Percentiles rank a stretch among this genome's conserved stretches.
phyloP scores from a whole-genome alignment of 163 green algal species.

The Trebouxiophyceae sp. region DNA sequence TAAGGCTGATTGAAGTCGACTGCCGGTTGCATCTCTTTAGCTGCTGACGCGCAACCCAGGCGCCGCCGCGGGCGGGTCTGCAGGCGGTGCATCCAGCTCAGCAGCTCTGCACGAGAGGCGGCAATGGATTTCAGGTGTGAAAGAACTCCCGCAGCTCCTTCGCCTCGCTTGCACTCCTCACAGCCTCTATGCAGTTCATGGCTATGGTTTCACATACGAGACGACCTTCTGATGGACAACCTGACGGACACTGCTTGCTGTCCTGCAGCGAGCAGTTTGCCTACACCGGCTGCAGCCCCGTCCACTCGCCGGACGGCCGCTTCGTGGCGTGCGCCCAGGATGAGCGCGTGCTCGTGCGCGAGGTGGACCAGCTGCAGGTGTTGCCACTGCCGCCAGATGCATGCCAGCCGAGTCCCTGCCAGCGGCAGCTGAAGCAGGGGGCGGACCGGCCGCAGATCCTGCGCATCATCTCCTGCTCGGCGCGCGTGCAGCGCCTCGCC shows the following conservation, averaged over 20 bases:
- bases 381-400: too few relatives aligned
- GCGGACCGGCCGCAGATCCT: too few relatives aligned
- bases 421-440: too few relatives aligned
- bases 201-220: background rate
- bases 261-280: constrained; percentile 58
- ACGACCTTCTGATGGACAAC: background rate
- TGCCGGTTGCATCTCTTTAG: too few relatives aligned
- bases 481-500: constrained; percentile 63
- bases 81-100: too few relatives aligned
- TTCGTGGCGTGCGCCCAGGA: constrained; percentile 28
- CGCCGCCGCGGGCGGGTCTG: too few relatives aligned
- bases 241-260: constrained; percentile 15
- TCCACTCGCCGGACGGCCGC: constrained; percentile 35
- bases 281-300: constrained; percentile 31
- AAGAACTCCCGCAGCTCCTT: background rate
- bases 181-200: background rate
- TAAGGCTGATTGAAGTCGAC: too few relatives aligned
- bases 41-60: too few relatives aligned
- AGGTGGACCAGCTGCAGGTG: constrained; percentile 47
- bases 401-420: too few relatives aligned
- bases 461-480: constrained; percentile 73
- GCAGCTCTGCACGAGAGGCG: background rate
- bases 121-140: constrained; percentile 4
- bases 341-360: constrained; percentile 63
- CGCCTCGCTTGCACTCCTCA: background rate